phyloP scores from a whole-genome alignment of 1,284 basidiomycete genomes.

The Coniferiporia sulphurascens region DNA sequence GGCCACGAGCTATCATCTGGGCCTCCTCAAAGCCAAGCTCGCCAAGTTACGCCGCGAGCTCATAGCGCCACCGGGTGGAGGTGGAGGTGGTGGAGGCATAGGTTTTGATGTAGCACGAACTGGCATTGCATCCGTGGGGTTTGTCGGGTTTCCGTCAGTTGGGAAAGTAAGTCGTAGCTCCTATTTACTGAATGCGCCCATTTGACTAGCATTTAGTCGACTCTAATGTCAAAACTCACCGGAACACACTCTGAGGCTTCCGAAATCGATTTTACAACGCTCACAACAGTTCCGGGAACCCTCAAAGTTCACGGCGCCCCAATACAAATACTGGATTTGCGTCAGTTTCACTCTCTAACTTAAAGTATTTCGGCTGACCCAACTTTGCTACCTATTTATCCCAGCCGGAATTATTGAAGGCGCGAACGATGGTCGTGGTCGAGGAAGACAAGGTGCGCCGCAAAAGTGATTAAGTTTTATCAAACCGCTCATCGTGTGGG shows the following conservation, averaged over 20 bases:
- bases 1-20: slow-evolving; percentile 91
- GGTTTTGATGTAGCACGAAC: slow-evolving; percentile 98
- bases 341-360: slow-evolving; percentile 38
- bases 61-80: slow-evolving; percentile 71
- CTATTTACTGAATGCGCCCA: slow-evolving; percentile 18
- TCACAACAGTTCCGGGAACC: slow-evolving; percentile 93
- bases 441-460: slow-evolving; percentile 86
- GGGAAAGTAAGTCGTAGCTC: slow-evolving; percentile 63
- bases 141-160: slow-evolving; percentile 86
- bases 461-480: not conserved
- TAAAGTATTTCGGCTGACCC: slow-evolving; percentile 1
- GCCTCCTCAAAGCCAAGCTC: slow-evolving; percentile 97
- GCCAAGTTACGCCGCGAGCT: slow-evolving; percentile 96
- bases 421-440: slow-evolving; percentile 95
- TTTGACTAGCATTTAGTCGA: slow-evolving; percentile 57
- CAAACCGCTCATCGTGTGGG: slow-evolving; percentile 6
- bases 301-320: slow-evolving; percentile 93
- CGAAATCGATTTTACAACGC: slow-evolving; percentile 96
- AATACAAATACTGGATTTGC: slow-evolving; percentile 82
- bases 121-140: slow-evolving; percentile 94
- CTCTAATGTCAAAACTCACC: slow-evolving; percentile 96
- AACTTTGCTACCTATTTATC: slow-evolving; percentile 1
- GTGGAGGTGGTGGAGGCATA: slow-evolving; percentile 79
- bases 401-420: slow-evolving; percentile 97
- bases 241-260: slow-evolving; percentile 98